Evolutionary conservation across 345 rosid species (phyloP), one percentile per base, ranked within the genome.

Genomic region (Tarenaya hassleriana): DNA sequence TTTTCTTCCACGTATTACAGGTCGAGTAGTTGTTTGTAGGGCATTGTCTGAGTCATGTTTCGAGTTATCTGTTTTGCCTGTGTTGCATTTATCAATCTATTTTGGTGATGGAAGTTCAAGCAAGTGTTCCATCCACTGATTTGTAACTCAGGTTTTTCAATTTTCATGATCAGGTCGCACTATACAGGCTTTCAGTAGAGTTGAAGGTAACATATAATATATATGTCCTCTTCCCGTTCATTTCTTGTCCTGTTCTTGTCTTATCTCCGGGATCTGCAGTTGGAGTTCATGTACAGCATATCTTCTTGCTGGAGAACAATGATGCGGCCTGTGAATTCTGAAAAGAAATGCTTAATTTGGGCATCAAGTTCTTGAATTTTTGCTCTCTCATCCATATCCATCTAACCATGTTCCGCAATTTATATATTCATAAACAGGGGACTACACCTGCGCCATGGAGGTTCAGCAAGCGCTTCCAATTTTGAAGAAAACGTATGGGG

Each of bases 401-500:
- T 24, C 29, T 24, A 5, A 24, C 2, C 5, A 5, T 24, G 29
- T 24, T 24, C 29, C 5, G 29, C 29, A 24, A 24, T 24, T 24
- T 24, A 2, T 24, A 2, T 24, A 2, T 24, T 24, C 29, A 5
- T 24, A 24, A 24, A 14, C 3, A 69, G 81, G 70, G 19, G 68
- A 63, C 47, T 58, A 34, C 55, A 76, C 75, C 16, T 73, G 79
- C 61, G 71, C 75, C 3, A 31, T 16, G 60, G 81, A 76, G 60
- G 69, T 71, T 17, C 62, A 57, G 51, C 52, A 41, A 53, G 77
- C 75, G 7, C 35, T 75, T 33, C 81, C 84, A 49, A 10, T 70
- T 40, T 48, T 78, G 70, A 60, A 66, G 68, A 73, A 76, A 56
- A 72, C 75, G 18, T 73, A 73, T 31, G 79, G 75, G 33, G 81